Conservation (phyloP, 192 early-diverging fungal species). For the Podila epicladia region DNA sequence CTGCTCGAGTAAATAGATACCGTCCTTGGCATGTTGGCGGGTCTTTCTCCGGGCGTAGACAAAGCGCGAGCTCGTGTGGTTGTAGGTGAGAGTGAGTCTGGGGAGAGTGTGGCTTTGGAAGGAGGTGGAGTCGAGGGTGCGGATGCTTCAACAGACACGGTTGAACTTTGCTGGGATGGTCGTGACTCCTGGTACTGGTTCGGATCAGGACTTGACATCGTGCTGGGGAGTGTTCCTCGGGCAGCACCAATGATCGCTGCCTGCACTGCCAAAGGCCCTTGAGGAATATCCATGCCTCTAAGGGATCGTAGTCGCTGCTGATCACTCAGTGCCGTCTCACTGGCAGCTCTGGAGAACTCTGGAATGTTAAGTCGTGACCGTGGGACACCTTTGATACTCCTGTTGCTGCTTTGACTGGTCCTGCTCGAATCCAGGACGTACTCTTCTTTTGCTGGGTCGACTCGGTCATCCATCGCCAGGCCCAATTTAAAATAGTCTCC, state of each 20-base stretch:
- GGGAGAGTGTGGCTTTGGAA: conserved; percentile 4
- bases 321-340: conserved; percentile 19
- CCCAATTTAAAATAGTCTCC: background rate
- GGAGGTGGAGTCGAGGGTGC: background rate
- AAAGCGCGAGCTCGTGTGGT: conserved; percentile 30
- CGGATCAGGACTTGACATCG: conserved; percentile 36
- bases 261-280: conserved; percentile 27
- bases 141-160: background rate
- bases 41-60: conserved; percentile 41
- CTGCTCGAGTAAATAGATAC: conserved; percentile 50
- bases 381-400: background rate
- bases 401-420: conserved; percentile 34
- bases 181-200: conserved; percentile 8
- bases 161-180: background rate
- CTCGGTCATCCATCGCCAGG: conserved; percentile 7
- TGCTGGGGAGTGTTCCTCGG: conserved; percentile 13
- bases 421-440: conserved; percentile 28
- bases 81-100: background rate
- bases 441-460: conserved; percentile 30
- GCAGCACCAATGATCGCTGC: conserved; percentile 46
- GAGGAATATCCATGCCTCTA: conserved; percentile 16
- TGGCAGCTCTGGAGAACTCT: conserved; percentile 19
- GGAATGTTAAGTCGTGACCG: conserved; percentile 12
- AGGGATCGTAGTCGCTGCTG: background rate
- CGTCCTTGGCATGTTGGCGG: conserved; percentile 34